phyloP scores from a whole-genome alignment of 2,329 filamentous ascomycete species.

The Dothistroma septosporum region DNA sequence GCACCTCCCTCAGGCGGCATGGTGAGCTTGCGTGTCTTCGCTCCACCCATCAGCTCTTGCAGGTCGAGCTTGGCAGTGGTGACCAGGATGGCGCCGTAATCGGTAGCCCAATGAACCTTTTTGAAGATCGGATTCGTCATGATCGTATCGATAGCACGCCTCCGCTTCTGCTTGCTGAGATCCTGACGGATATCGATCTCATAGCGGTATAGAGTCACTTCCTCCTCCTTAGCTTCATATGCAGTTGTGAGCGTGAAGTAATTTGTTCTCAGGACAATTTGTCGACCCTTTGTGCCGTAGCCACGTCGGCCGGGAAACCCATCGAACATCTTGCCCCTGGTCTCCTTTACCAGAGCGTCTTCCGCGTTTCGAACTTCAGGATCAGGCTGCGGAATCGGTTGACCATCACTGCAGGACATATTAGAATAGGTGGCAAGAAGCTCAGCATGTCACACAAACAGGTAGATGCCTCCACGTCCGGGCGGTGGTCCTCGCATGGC shows the following conservation, averaged over 20 bases:
- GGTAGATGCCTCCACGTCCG: conserved; percentile 24
- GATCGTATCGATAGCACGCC: conserved; percentile 47
- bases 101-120: conserved; percentile 35
- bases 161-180: conserved; percentile 42
- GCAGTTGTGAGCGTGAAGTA: conserved; percentile 39
- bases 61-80: conserved; percentile 30
- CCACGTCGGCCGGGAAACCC: conserved; percentile 34
- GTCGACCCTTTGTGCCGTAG: conserved; percentile 38
- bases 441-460: conserved; percentile 16
- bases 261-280: conserved; percentile 42
- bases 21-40: conserved; percentile 31
- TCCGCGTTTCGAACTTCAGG: conserved; percentile 24
- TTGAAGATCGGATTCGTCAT: conserved; percentile 34
- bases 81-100: conserved; percentile 38
- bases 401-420: conserved; percentile 18
- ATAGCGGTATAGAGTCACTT: conserved; percentile 40
- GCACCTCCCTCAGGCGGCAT: conserved; percentile 21
- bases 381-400: conserved; percentile 23
- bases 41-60: conserved; percentile 6
- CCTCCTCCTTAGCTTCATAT: conserved; percentile 28
- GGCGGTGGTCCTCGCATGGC: conserved; percentile 15
- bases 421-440: conserved; percentile 18
- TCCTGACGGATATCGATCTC: conserved; percentile 33
- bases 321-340: conserved; percentile 27
- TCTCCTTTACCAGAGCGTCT: conserved; percentile 24